A percentile compares a stretch with the other conserved stretches of the same genome.
Evolutionary conservation across 805 yeast genomes (phyloP).

Genomic region (Hanseniaspora valbyensis): DNA sequence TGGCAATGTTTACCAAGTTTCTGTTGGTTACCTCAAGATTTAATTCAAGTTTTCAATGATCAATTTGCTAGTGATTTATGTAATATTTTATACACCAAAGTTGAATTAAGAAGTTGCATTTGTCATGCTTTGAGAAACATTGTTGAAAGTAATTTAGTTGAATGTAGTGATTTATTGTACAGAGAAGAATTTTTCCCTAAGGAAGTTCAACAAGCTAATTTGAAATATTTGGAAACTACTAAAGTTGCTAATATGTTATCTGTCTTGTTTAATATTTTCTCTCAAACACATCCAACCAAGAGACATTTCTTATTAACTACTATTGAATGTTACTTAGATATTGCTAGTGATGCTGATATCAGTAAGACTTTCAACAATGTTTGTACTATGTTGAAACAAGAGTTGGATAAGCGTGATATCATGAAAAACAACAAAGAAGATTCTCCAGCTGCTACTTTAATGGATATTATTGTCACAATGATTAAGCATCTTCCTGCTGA

Average conservation of each 20-base stretch:
- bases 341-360: slow-evolving; percentile 57
- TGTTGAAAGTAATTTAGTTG: slow-evolving; percentile 53
- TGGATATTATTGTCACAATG: slow-evolving; percentile 84
- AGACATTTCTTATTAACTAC: slow-evolving; percentile 80
- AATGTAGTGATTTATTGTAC: slow-evolving; percentile 33
- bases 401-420: slow-evolving; percentile 49
- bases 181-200: slow-evolving; percentile 50
- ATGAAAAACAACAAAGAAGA: slow-evolving; percentile 32
- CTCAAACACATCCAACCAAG: slow-evolving; percentile 75
- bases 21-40: slow-evolving; percentile 75
- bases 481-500: slow-evolving; percentile 66
- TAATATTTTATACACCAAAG: slow-evolving; percentile 60
- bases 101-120: slow-evolving; percentile 64
- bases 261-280: slow-evolving; percentile 81
- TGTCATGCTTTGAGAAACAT: slow-evolving; percentile 71
- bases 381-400: slow-evolving; percentile 62
- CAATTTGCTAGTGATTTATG: slow-evolving; percentile 68
- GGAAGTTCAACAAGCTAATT: slow-evolving; percentile 41
- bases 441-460: slow-evolving; percentile 65
- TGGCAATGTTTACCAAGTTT: slow-evolving; percentile 88
- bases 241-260: slow-evolving; percentile 69
- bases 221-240: slow-evolving; percentile 46
- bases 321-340: slow-evolving; percentile 65
- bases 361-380: slow-evolving; percentile 73
- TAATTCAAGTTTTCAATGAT: slow-evolving; percentile 52